Evolutionary conservation across 495 filamentous ascomycete species (phyloP).

Genomic region (Recurvomyces mirabilis): DNA sequence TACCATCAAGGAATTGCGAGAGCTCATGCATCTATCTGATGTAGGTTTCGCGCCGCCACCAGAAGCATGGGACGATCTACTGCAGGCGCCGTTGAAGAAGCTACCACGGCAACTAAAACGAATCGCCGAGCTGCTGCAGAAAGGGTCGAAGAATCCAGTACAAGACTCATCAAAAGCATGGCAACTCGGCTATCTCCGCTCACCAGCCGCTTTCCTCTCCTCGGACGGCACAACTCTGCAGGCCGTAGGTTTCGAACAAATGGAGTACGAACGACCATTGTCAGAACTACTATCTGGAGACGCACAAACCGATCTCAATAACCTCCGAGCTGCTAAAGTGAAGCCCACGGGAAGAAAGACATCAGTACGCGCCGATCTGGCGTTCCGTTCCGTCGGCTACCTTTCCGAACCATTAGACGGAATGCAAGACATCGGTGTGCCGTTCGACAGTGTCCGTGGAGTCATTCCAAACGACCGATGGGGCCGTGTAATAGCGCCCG

Average conservation of each 20-base stretch:
- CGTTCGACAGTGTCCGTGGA: conserved; percentile 61
- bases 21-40: conserved; percentile 64
- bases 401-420: conserved; percentile 66
- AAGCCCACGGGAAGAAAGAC: conserved; percentile 34
- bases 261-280: conserved; percentile 32
- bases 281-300: conserved; percentile 37
- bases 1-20: conserved; percentile 85
- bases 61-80: conserved; percentile 42
- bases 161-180: conserved; percentile 51
- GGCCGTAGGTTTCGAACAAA: conserved; percentile 56
- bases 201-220: conserved; percentile 57
- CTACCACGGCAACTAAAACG: conserved; percentile 65
- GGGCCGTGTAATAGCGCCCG: conserved; percentile 53
- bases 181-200: conserved; percentile 72
- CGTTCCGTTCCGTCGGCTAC: conserved; percentile 89
- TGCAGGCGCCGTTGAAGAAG: conserved; percentile 43
- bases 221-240: conserved; percentile 39
- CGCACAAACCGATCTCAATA: conserved; percentile 29
- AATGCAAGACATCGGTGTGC: conserved; percentile 62
- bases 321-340: conserved; percentile 44
- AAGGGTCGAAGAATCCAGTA: conserved; percentile 49
- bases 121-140: conserved; percentile 65
- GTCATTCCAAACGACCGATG: conserved; percentile 76
- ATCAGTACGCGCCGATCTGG: conserved; percentile 47
- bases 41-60: conserved; percentile 60